These are phyloP conservation scores for Anaeromyces robustus DNA, from an alignment of 192 early-diverging fungal species.

Conservation along the genomic window DNA sequence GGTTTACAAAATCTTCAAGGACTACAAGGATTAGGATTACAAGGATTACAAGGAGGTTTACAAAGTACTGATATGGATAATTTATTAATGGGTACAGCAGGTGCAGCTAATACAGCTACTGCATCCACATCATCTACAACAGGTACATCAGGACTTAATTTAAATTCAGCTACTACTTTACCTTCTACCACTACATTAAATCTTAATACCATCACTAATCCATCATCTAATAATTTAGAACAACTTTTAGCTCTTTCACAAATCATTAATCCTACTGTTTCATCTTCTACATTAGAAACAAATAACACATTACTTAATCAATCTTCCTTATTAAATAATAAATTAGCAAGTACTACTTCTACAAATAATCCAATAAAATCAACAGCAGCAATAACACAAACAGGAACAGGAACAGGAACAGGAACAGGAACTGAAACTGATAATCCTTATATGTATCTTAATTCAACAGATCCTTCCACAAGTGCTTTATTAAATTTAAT, in stretches of 20 bases:
- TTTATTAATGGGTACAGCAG: background rate
- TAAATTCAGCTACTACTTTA: background rate
- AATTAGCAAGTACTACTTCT: background rate
- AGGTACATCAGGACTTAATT: background rate
- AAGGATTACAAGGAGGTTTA: background rate
- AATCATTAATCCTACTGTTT: background rate
- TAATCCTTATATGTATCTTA: background rate
- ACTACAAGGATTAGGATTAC: too few relatives aligned
- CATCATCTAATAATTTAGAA: background rate
- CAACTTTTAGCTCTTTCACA: background rate
- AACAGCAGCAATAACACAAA: too few relatives aligned
- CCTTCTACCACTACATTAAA: background rate
- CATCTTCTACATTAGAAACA: background rate
- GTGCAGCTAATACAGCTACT: background rate
- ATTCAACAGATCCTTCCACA: background rate
- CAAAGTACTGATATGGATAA: background rate
- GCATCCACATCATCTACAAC: background rate
- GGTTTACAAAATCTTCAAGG: background rate
- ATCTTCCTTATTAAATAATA: background rate
- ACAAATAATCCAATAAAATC: too few relatives aligned
- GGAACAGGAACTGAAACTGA: background rate
- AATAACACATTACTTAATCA: background rate
- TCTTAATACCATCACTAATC: background rate
- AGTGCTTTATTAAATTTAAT: too few relatives aligned
- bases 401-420: background rate